Base-by-base conservation (phyloP, 345 rosid genomes). In the Salix caprea region DNA sequence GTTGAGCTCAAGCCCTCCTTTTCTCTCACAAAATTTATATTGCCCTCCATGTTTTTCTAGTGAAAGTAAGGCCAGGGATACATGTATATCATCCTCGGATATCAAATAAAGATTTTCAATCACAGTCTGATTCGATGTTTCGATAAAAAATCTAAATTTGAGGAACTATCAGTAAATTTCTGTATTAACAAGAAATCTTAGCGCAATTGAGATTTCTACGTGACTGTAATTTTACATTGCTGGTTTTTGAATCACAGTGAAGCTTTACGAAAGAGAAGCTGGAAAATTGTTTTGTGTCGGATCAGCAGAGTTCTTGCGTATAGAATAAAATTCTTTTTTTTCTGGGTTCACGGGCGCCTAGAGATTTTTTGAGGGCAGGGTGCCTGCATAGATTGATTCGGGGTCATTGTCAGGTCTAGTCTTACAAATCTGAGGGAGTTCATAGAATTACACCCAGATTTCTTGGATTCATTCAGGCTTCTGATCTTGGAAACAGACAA, bases 1-100 rank as follows among this genome's bases (percentile, higher is more conserved):
- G 96, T 72, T 89, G 76, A 84, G 36, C 65, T 72, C 88, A 77
- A 84, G 54, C 65, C 21, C n/a, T 56, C 26, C 26, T 23, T 72
- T 3, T 56, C 28, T 9, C 26, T n/a, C 28, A n/a, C 13, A n/a
- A 56, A 52, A 7, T 52, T 5, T 52, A 52, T 52, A 52, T 19
- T 18, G 60, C 19, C 60, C 9, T 52, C 19, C 19, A 2, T 6
- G 60, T 18, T 52, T 52, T 18, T 52, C 60, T 19, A n/a, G 60
- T 52, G 23, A 52, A 56, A 21, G 61, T 8, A 54, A 56, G 62
- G 3, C 62, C 14, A 56, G 1, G 62, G 28, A 56, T 56, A 56
- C 62, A 56, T 56, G 62, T 56, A 56, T n/a, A 56, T 56, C 62
- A 56, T 9, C 13, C 28, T 9, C 62, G 14, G 62, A 56, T 56